Evolutionary conservation across 768 basidiomycete genomes (phyloP).

Genomic region (Mycena vitilis): DNA sequence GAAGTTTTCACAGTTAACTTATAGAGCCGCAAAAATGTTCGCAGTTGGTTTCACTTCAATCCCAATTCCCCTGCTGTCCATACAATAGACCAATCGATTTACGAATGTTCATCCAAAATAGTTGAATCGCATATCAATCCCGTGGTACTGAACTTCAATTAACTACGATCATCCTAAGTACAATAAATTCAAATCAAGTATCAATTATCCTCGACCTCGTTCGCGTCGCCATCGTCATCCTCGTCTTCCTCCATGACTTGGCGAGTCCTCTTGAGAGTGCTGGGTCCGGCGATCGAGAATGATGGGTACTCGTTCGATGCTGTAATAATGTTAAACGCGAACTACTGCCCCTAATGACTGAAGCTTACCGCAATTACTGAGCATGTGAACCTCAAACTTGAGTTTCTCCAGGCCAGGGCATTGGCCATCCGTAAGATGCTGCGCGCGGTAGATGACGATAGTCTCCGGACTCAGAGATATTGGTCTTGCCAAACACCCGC

Average conservation of each 20-base stretch:
- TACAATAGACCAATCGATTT: too few species aligned
- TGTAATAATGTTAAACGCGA: neutral
- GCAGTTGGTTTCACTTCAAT: too few species aligned
- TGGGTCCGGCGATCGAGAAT: neutral
- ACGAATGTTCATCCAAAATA: too few species aligned
- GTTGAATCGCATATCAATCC: too few species aligned
- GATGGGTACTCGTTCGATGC: neutral
- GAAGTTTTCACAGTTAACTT: too few species aligned
- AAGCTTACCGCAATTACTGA: neutral
- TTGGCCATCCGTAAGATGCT: neutral
- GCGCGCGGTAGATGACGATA: neutral
- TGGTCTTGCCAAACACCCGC: conserved; percentile 3
- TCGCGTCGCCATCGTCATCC: neutral
- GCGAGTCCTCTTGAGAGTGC: neutral
- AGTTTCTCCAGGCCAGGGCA: neutral
- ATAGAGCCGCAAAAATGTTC: too few species aligned
- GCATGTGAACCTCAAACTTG: neutral
- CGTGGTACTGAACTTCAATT: too few species aligned
- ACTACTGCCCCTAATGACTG: neutral
- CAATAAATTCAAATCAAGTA: neutral
- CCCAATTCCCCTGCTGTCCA: too few species aligned
- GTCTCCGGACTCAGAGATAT: conserved; percentile 4
- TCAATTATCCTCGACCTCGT: neutral
- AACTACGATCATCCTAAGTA: too few species aligned
- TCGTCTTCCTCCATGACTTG: neutral